These are phyloP conservation scores for Effrenium voratum DNA, from an alignment of 73 alveolate genomes.

Conservation along the genomic window DNA sequence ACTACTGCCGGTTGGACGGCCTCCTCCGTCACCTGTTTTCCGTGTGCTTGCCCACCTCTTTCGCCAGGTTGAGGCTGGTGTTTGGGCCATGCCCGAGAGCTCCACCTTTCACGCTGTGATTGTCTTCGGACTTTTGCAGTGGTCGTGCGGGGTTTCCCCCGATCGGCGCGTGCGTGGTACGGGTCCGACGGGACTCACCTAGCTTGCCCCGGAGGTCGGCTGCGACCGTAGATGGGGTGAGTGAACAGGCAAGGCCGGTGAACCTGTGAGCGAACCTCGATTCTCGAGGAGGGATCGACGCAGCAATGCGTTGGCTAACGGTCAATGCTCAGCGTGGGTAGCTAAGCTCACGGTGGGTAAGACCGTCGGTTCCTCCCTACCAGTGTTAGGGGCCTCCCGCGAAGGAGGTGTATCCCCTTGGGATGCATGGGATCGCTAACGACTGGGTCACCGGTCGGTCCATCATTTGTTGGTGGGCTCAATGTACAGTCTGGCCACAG, in stretches of 20 bases:
- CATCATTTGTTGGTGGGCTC: conserved; percentile 13
- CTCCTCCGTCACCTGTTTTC: too few relatives aligned
- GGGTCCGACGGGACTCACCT: too few relatives aligned
- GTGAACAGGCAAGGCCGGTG: conserved; percentile 44
- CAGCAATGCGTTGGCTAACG: conserved; percentile 10
- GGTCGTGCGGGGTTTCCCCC: too few relatives aligned
- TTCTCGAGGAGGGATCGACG: not conserved
- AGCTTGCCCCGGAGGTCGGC: too few relatives aligned
- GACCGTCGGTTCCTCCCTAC: conserved; percentile 18
- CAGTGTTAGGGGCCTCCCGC: conserved; percentile 17
- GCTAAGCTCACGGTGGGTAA: conserved; percentile 29
- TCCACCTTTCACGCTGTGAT: too few relatives aligned
- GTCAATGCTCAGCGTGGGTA: not conserved
- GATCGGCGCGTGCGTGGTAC: too few relatives aligned
- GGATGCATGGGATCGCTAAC: conserved; percentile 14
- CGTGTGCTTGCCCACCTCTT: too few relatives aligned
- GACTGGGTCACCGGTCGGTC: conserved; percentile 22
- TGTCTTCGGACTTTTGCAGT: too few relatives aligned
- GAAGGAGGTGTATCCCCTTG: not conserved
- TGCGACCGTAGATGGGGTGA: not conserved
- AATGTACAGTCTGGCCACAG: conserved; percentile 47
- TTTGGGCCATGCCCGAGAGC: too few relatives aligned
- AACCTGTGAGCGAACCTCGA: not conserved
- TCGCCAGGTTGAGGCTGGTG: too few relatives aligned
- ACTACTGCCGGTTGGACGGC: too few relatives aligned